Conservation (phyloP, 208 protist genomes). For the Wallacemonas rigidus region DNA sequence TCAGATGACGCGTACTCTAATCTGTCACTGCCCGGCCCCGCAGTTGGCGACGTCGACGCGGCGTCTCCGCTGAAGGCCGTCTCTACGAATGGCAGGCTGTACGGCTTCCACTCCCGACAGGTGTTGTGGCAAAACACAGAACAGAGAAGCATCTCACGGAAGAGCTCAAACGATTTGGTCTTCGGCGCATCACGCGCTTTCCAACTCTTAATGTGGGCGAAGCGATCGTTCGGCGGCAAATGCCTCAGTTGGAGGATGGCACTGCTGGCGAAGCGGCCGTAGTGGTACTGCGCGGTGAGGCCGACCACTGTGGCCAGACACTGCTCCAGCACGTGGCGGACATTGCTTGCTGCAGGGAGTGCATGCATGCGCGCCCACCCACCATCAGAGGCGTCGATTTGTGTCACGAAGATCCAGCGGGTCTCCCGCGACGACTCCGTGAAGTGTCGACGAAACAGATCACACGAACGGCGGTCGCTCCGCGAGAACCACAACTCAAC, state of each 20-base stretch:
- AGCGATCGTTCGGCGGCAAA: not conserved
- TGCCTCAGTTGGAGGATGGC: not conserved
- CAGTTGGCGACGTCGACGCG: not conserved
- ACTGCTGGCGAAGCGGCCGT: not conserved
- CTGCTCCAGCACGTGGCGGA: constrained; percentile 6
- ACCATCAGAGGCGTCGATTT: not conserved
- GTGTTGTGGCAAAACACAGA: not conserved
- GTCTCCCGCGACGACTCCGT: not conserved
- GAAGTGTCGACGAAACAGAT: not conserved
- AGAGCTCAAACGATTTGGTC: not conserved
- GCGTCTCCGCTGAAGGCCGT: not conserved
- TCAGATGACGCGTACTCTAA: not conserved
- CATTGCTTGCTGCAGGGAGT: not conserved
- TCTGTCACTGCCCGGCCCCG: not conserved
- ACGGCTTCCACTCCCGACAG: not conserved
- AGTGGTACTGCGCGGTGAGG: not conserved
- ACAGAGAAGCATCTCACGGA: not conserved
- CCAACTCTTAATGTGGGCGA: not conserved
- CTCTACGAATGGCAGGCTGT: not conserved
- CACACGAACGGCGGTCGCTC: not conserved
- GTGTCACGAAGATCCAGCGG: constrained; percentile 8
- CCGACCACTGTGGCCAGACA: not conserved
- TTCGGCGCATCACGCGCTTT: not conserved
- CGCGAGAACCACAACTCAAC: constrained; percentile 5
- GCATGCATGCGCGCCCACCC: not conserved